Base-by-base conservation (phyloP, 371 early-diverging fungal species). In the Haplosporangium sp. region DNA sequence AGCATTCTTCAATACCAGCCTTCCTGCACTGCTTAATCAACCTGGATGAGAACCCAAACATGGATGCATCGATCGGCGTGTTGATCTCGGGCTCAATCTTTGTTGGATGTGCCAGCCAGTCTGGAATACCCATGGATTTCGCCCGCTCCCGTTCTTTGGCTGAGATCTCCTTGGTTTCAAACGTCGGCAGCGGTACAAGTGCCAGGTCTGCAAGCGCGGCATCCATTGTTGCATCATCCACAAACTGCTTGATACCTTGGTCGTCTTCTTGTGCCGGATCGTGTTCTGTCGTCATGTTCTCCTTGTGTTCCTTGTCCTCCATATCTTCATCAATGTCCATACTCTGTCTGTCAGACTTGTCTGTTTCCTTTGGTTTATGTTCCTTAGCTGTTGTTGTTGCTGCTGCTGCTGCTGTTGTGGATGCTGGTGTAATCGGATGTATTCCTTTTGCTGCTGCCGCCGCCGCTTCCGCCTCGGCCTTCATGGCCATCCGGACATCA, bases 21-120 rank as follows among this genome's bases (percentile, higher is more conserved):
- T 87, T 87, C 59, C 84, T 80, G 54, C 91, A 91, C 38, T 94
- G 89, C 51, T 88, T 82, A 36, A 88, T 67, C 21, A 91, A 68
- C 12, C 87, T 82, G 1, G 80, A 46, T 14, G 92, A 91, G 20
- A 97, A 84, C 1, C 89, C 86, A 48, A 88, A 72, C 75, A 74
- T 84, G 16, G 61, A 64, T 65, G 85, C 87, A 52, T 63, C 75
- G 62, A 84, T 82, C 57, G 77, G 69, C 0, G 71, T 69, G 8
- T 83, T 84, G 10, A 85, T 75, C 18, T 89, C 85, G 12, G 92
- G 87, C 6, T 92, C 86, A 16, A 97, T 84, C 48, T 85, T 80
- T 0, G 87, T 90, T 0, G 97, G 97, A 20, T 94, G 87, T 2
- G 91, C 86, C 16, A 97, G 81, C 96, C 96, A 97, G 52, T 87